phyloP scores from a whole-genome alignment of 805 yeast genomes.

The Starmera pachycereana region DNA sequence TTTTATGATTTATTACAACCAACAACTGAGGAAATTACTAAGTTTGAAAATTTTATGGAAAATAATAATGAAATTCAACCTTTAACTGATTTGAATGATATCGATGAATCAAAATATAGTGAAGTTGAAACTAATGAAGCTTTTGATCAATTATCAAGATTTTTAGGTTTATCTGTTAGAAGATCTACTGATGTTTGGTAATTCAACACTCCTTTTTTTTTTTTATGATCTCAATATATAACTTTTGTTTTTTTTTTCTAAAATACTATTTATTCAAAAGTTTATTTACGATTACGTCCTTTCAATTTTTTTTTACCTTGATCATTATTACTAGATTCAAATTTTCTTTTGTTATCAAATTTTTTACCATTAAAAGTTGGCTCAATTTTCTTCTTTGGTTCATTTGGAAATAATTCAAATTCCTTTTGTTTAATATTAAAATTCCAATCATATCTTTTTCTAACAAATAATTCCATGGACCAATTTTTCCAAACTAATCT shows the following conservation, averaged over 20 bases:
- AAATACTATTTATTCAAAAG: no score
- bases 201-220: constrained; percentile 1
- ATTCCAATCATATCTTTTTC: constrained; percentile 83
- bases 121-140: constrained; percentile 42
- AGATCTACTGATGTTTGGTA: constrained; percentile 44
- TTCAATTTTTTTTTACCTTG: constrained; percentile 17
- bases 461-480: constrained; percentile 69
- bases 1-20: constrained; percentile 76
- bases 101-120: constrained; percentile 22
- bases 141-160: constrained; percentile 58
- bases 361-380: neutral
- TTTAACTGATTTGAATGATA: constrained; percentile 19
- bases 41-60: constrained; percentile 38
- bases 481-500: constrained; percentile 92
- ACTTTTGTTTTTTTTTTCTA: no score
- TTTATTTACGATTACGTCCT: constrained; percentile 19
- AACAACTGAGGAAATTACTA: constrained; percentile 40
- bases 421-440: constrained; percentile 44
- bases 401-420: constrained; percentile 27
- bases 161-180: constrained; percentile 51
- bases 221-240: no score
- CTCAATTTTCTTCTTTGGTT: constrained; percentile 13
- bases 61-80: constrained; percentile 35
- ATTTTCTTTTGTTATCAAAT: constrained; percentile 7
- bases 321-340: constrained; percentile 1